These are phyloP conservation scores for Melastoma malabathricum DNA, from an alignment of 345 rosid genomes.

Conservation along the genomic window DNA sequence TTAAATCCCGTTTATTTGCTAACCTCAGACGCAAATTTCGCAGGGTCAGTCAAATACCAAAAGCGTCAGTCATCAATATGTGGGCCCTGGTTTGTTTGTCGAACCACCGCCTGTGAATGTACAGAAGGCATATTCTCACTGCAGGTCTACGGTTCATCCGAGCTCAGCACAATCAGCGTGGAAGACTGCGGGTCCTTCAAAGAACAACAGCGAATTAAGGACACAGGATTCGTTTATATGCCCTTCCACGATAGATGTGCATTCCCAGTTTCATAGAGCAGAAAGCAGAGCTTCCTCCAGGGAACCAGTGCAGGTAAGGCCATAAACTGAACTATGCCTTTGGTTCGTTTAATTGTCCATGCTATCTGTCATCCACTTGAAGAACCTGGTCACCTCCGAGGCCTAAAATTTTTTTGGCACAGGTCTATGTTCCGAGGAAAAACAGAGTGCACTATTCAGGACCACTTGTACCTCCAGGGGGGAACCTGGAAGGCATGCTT, in stretches of 20 bases:
- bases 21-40: neutral
- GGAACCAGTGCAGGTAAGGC: conserved; percentile 27
- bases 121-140: conserved; percentile 16
- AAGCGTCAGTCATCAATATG: conserved; percentile 22
- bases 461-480: conserved; percentile 84
- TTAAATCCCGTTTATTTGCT: neutral
- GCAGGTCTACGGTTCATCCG: conserved; percentile 45
- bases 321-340: neutral
- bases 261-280: conserved; percentile 18
- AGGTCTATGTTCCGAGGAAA: conserved; percentile 55
- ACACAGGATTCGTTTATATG: conserved; percentile 17
- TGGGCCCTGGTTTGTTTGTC: conserved; percentile 28
- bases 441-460: conserved; percentile 78
- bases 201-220: conserved; percentile 18
- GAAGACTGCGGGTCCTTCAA: conserved; percentile 15
- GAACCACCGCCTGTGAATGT: conserved; percentile 21
- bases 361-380: no score
- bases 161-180: conserved; percentile 12
- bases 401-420: conserved; percentile 4
- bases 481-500: conserved; percentile 71
- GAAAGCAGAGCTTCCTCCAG: conserved; percentile 14
- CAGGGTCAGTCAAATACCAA: conserved; percentile 24
- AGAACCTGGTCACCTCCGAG: neutral
- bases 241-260: conserved; percentile 18
- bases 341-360: no score